phyloP scores from a whole-genome alignment of 352 stramenopile genomes.

The Globisporangium okanoganense region DNA sequence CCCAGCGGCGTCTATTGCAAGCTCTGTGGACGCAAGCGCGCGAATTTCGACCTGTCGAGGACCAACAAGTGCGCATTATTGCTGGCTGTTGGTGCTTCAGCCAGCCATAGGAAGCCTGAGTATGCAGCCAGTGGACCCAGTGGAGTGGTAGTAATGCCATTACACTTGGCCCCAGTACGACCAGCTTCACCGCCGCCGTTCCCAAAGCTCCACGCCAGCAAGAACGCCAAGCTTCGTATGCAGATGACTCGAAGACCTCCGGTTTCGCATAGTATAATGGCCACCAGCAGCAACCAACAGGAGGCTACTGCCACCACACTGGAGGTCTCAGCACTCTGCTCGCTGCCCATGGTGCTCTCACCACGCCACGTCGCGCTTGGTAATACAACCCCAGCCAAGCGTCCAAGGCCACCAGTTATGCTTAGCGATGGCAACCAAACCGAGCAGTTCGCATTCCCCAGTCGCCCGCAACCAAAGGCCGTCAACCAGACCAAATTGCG shows the following conservation, averaged over 20 bases:
- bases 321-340: background rate
- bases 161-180: background rate
- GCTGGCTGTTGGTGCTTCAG: background rate
- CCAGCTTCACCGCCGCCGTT: background rate
- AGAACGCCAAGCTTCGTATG: background rate
- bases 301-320: background rate
- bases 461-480: background rate
- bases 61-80: background rate
- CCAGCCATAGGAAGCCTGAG: background rate
- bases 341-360: slow-evolving; percentile 9
- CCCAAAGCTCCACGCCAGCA: background rate
- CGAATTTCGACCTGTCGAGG: slow-evolving; percentile 21
- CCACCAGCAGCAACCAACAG: background rate
- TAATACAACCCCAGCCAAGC: background rate
- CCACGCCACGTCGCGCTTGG: background rate
- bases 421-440: slow-evolving; percentile 3
- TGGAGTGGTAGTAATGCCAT: too few relatives aligned
- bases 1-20: slow-evolving; percentile 63
- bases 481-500: slow-evolving; percentile 22
- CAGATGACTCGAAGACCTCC: background rate
- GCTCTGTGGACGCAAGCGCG: slow-evolving; percentile 46
- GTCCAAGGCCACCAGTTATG: background rate
- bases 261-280: background rate
- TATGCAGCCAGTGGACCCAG: background rate
- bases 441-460: background rate